Base-by-base conservation (phyloP, 176 grass and related monocot species). In the Rhynchospora tenuis region DNA sequence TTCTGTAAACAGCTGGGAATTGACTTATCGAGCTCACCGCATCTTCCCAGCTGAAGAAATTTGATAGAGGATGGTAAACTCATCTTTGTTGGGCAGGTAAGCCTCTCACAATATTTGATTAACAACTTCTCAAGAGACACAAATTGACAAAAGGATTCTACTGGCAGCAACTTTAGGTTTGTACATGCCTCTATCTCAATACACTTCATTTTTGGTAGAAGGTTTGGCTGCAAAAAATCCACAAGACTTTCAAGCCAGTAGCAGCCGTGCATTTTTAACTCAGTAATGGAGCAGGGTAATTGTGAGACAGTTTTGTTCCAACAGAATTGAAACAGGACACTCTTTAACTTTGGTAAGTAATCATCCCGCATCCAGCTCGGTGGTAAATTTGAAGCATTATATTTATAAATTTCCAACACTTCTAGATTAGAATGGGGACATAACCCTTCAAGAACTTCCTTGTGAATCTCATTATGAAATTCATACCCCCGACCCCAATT, bases 341-440 rank as follows among this genome's bases (percentile, higher is more conserved):
- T 17, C 11, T 2, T 43, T 22, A 79, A 57, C 7, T 79, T 79
- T 9, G 54, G 26, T 17, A 28, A 79, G 28, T 15, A 0, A 3
- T 43, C 52, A 17, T 22, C 29, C 69, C 44, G 5, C 6, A 60
- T 19, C 84, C 84, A 86, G 11, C 72, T 26, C 2, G 84, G 84
- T n/a, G 75, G 79, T 17, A 68, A 68, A 16, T 50, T 44, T 0
- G 0, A 3, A 13, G 73, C 84, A 14, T 12, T 79, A 52, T 80
- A 86, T 22, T 51, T 4, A 12, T 60, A 0, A 16, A 86, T 86
- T 28, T 67, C 2, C 42, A 86, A 58, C 59, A 64, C 44, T 67
- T 67, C 51, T 20, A 86, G 19, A 64, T 79, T 86, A 38, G 7
- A 23, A 62, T 86, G 84, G 29, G 84, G 59, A 17, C 31, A 38